Evolutionary conservation across 2,329 filamentous ascomycete genomes (phyloP).

Genomic region (Beauveria sp.): DNA sequence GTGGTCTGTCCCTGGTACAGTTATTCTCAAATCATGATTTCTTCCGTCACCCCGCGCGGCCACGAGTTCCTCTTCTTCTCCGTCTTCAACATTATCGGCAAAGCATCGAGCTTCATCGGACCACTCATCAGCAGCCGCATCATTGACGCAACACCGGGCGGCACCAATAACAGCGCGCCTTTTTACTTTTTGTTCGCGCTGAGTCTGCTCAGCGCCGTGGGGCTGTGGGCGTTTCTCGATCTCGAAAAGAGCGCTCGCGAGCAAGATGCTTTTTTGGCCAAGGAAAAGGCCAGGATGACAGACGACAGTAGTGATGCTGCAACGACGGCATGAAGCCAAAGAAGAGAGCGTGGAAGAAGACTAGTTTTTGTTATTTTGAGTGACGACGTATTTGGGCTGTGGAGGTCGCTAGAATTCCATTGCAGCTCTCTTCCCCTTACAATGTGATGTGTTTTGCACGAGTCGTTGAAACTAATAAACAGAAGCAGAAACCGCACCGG

Average conservation of each 20-base stretch:
- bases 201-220: conserved; percentile 45
- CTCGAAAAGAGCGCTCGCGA: conserved; percentile 52
- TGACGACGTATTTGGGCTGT: background rate
- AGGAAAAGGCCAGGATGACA: conserved; percentile 21
- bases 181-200: conserved; percentile 60
- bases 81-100: conserved; percentile 61
- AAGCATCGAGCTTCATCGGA: conserved; percentile 61
- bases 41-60: conserved; percentile 58
- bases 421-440: background rate
- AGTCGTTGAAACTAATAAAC: background rate
- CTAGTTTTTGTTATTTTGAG: background rate
- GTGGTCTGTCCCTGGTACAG: conserved; percentile 64
- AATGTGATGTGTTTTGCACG: background rate
- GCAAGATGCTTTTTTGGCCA: conserved; percentile 46
- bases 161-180: conserved; percentile 50
- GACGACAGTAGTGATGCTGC: background rate
- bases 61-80: conserved; percentile 66
- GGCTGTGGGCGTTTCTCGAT: conserved; percentile 50
- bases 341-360: background rate
- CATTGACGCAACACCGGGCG: conserved; percentile 50
- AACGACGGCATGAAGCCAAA: conserved; percentile 2
- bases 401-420: conserved; percentile 1
- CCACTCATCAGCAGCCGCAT: conserved; percentile 63
- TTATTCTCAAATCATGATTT: conserved; percentile 65
- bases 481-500: background rate